Base-by-base conservation (phyloP, 352 stramenopile genomes). In the Phytophthora lateralis region DNA sequence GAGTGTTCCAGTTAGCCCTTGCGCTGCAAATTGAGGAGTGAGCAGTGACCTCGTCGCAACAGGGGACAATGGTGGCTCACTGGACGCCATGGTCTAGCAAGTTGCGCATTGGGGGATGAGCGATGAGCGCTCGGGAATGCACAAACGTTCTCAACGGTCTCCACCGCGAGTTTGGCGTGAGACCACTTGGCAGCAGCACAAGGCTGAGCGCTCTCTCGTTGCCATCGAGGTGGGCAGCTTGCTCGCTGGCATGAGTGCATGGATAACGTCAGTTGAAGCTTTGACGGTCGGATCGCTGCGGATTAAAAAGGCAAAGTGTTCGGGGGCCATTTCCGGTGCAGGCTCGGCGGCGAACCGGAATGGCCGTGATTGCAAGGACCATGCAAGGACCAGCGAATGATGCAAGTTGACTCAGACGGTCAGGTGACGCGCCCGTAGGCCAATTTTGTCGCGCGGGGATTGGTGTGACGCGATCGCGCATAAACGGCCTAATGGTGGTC, bases 1-100 rank as follows among this genome's bases (percentile, higher is more conserved):
- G 21, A 3, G 3, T 24, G 21, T 24, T 24, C 21, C 29, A 20
- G 6, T 42, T 63, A 30, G 26, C 48, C 10, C 32, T 32, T 37
- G 47, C 30, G 24, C 49, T 48, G 57, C 41, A 60, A 54, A 60
- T 65, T 60, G 15, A 54, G 32, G 49, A 65, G 49, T 65, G 41
- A 47, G 41, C 29, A 18, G 47, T 6, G 47, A 45, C 21, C 49
- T 38, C 46, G 46, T 53, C 46, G 46, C 30, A n/a, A 39, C 21
- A 43, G 48, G 24, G 5, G 20, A 45, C 38, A 44, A 24, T 14
- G 11, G 18, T n/a, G n/a, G 8, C 12, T 14, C 18, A 20, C 12
- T 43, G 15, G 37, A 41, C 14, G 6, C 9, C 37, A 9, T 30
- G n/a, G 34, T 45, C 26, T 30, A n/a, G 35, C 17, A 20, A 17